Evolutionary conservation across 306 rosid genomes (phyloP).

Genomic region (Dalbergia cultrata): DNA sequence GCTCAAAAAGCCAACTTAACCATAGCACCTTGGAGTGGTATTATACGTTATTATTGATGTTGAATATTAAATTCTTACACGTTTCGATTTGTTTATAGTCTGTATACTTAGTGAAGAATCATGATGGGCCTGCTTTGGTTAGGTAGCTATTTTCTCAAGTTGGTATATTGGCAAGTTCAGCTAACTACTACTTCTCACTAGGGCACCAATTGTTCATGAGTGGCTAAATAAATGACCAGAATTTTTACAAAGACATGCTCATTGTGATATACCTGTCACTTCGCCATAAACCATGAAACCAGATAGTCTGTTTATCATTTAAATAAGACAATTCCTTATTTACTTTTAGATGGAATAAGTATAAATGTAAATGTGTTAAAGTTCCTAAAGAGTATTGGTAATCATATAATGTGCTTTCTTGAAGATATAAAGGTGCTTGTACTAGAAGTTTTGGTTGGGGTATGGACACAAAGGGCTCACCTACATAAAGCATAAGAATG

Average conservation of each 20-base stretch:
- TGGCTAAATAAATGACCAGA: background rate
- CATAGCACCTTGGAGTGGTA: conserved; percentile 1
- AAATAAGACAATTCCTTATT: background rate
- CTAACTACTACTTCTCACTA: conserved; percentile 60
- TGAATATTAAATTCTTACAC: no score
- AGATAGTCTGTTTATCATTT: conserved; percentile 23
- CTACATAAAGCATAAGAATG: conserved; percentile 49
- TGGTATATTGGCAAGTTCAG: conserved; percentile 72
- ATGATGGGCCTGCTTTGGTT: conserved; percentile 58
- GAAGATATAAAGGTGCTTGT: conserved; percentile 69
- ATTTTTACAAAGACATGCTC: background rate
- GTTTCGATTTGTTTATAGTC: no score
- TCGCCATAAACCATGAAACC: conserved; percentile 28
- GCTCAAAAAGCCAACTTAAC: conserved; percentile 56
- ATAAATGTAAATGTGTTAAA: conserved; percentile 35
- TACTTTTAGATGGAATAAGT: conserved; percentile 10
- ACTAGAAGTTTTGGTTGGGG: conserved; percentile 66
- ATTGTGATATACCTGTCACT: conserved; percentile 17
- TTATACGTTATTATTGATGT: no score
- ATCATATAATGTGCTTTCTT: conserved; percentile 47
- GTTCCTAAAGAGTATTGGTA: conserved; percentile 34
- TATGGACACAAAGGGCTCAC: conserved; percentile 72
- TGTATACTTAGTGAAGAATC: conserved; percentile 50
- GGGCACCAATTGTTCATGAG: conserved; percentile 31
- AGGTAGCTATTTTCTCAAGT: conserved; percentile 73